phyloP scores from a whole-genome alignment of 306 rosid species.

The Quercus wislizeni region DNA sequence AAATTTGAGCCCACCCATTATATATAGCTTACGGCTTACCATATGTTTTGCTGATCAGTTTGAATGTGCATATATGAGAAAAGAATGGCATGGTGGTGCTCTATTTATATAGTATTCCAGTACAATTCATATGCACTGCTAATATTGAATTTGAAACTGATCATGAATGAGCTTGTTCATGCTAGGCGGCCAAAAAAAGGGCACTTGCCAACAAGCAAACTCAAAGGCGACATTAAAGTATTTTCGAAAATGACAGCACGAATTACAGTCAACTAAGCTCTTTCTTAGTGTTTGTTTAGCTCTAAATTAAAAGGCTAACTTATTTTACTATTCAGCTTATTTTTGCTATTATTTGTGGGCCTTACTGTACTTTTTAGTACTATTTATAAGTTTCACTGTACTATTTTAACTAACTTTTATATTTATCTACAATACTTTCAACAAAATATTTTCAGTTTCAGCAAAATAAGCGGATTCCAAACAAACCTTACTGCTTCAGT shows the following conservation, averaged over 20 bases:
- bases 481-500: neutral
- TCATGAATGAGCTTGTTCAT: neutral
- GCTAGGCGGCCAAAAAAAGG: neutral
- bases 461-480: no score
- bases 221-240: neutral
- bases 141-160: neutral
- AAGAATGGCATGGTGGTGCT: constrained; percentile 1
- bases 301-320: fast-evolving
- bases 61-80: constrained; percentile 4
- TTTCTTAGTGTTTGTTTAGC: fast-evolving
- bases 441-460: no score
- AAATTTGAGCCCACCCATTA: constrained; percentile 37
- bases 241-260: constrained; percentile 3
- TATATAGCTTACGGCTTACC: neutral
- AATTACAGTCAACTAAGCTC: neutral
- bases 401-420: no score
- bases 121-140: constrained; percentile 1
- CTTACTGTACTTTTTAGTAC: fast-evolving
- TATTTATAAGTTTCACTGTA: no score
- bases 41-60: neutral
- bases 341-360: fast-evolving
- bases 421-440: no score
- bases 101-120: constrained; percentile 34
- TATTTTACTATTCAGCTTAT: no score
- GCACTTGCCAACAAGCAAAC: neutral